phyloP scores from a whole-genome alignment of 2,329 filamentous ascomycete species.

The Cytospora piceae region DNA sequence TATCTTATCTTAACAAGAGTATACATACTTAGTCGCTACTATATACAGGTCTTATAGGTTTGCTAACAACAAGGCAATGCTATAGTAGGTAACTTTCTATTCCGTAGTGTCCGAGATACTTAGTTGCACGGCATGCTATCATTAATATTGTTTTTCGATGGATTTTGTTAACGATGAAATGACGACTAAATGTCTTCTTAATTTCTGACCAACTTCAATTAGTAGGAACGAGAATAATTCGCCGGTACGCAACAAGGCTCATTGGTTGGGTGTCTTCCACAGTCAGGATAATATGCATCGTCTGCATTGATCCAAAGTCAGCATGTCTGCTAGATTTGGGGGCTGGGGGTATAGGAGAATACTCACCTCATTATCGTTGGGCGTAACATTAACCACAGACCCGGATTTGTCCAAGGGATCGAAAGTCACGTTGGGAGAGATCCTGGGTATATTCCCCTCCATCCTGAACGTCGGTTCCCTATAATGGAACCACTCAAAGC shows the following conservation, averaged over 20 bases:
- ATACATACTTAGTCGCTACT: too few species aligned
- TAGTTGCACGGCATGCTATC: too few species aligned
- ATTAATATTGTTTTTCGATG: too few species aligned
- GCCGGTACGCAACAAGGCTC: constrained; percentile 11
- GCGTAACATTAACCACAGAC: constrained; percentile 14
- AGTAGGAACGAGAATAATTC: background rate
- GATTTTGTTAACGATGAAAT: too few species aligned
- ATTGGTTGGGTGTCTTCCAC: constrained; percentile 15
- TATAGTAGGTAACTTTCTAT: too few species aligned
- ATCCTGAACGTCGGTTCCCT: constrained; percentile 26
- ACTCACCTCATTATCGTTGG: constrained; percentile 18
- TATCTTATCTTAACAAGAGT: background rate
- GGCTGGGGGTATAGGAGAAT: background rate
- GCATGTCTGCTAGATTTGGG: background rate
- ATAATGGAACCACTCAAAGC: constrained; percentile 32
- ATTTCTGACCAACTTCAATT: background rate
- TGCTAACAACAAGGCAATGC: too few species aligned
- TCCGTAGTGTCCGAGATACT: too few species aligned
- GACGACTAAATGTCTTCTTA: too few species aligned
- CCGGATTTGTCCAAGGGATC: background rate
- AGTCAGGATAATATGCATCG: constrained; percentile 17
- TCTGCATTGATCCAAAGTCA: background rate
- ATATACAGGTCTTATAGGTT: too few species aligned
- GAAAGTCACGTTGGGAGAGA: constrained; percentile 19
- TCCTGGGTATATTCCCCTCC: constrained; percentile 10